Percentiles rank a stretch among this genome's conserved stretches.
These are phyloP conservation scores for Komagataella populi DNA, from an alignment of 805 yeast genomes.

Conservation along the genomic window DNA sequence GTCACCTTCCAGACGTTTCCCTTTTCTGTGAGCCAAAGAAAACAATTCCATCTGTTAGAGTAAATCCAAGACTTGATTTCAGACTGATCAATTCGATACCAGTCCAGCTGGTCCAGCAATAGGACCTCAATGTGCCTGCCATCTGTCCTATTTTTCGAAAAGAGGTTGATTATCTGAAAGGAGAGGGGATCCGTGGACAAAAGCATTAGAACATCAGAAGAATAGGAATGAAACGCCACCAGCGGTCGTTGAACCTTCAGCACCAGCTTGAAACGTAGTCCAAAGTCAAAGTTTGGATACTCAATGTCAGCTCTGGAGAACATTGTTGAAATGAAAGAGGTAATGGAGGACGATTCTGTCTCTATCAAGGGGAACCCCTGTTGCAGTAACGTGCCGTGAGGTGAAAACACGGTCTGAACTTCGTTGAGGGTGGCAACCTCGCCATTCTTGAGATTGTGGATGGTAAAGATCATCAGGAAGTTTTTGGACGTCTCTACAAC, in stretches of 20 bases:
- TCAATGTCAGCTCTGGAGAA: conserved; percentile 11
- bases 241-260: conserved; percentile 19
- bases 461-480: conserved; percentile 28
- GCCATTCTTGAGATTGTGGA: conserved; percentile 8
- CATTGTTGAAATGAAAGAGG: conserved; percentile 14
- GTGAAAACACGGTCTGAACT: conserved; percentile 14
- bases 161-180: conserved; percentile 17
- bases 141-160: conserved; percentile 6
- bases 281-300: conserved; percentile 17
- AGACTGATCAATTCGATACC: conserved; percentile 13
- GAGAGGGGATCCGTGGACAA: conserved; percentile 18
- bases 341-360: conserved; percentile 6
- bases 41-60: conserved; percentile 12
- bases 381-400: conserved; percentile 17
- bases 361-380: conserved; percentile 16
- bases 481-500: conserved; percentile 26
- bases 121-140: conserved; percentile 15
- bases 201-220: conserved; percentile 12
- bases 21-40: conserved; percentile 15
- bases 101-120: conserved; percentile 15
- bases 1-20: conserved; percentile 17
- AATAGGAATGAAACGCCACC: conserved; percentile 14
- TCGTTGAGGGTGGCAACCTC: conserved; percentile 9
- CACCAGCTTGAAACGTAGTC: conserved; percentile 19
- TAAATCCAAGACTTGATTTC: conserved; percentile 8